These are phyloP conservation scores for Leccinum aurantiacum DNA, from an alignment of 768 basidiomycete genomes.

Conservation along the genomic window DNA sequence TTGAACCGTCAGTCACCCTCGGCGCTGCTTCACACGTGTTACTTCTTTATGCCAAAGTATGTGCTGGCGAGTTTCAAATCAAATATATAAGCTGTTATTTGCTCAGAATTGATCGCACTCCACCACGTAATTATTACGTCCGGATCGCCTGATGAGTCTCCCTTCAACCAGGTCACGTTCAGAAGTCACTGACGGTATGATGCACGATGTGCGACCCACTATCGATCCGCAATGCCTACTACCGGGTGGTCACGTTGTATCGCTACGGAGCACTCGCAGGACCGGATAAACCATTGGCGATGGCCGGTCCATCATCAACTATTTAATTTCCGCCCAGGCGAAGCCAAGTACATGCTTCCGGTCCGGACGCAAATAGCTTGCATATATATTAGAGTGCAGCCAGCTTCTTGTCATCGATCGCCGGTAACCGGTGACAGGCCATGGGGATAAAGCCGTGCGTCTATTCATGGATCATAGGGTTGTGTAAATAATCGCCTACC, in stretches of 20 bases:
- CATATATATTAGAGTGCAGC: neutral
- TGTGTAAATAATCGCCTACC: constrained; percentile 1
- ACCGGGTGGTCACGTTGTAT: neutral
- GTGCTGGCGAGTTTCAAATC: neutral
- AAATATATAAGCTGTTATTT: neutral
- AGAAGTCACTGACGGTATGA: neutral
- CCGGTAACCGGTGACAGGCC: neutral
- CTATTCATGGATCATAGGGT: constrained; percentile 5
- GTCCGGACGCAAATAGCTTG: neutral
- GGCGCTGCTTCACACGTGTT: neutral
- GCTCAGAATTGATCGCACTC: neutral
- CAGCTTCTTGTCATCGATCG: neutral
- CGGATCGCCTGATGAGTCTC: neutral
- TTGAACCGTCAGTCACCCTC: constrained; percentile 28
- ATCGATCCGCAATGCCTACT: neutral
- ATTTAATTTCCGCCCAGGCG: neutral
- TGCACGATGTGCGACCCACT: neutral
- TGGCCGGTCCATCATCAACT: neutral
- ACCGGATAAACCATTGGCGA: neutral
- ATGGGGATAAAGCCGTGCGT: constrained; percentile 4
- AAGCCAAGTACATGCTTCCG: neutral
- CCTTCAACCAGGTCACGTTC: neutral
- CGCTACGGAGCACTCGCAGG: neutral
- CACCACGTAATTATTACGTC: neutral
- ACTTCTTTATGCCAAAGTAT: constrained; percentile 4